Percentiles rank a stretch among this genome's conserved stretches.
Conservation (phyloP, 1,139 yeast genomes). For the Zygosaccharomyces sapae region DNA sequence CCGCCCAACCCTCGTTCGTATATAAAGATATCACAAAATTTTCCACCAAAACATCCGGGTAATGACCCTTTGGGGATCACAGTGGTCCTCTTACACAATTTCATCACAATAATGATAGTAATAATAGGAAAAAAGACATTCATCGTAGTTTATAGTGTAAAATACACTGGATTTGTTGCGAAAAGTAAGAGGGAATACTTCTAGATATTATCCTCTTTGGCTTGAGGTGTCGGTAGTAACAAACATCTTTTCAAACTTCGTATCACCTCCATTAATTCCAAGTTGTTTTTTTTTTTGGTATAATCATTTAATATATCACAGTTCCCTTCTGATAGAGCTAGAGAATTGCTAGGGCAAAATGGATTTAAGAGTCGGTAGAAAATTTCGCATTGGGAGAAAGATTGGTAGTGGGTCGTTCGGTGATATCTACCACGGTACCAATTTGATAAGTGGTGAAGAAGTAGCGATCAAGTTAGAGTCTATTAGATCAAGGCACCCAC, state of each 20-base stretch:
- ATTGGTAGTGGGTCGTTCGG: constrained; percentile 98
- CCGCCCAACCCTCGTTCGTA: not conserved
- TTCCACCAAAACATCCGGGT: not conserved
- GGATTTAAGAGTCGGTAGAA: constrained; percentile 92
- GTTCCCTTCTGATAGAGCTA: not conserved
- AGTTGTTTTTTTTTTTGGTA: not conserved
- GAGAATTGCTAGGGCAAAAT: constrained; percentile 12
- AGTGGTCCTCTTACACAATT: not conserved
- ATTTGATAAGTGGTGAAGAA: constrained; percentile 92
- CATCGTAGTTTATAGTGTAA: not conserved
- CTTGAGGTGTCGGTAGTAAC: too few relatives aligned
- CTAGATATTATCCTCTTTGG: too few relatives aligned
- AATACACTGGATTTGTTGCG: not conserved
- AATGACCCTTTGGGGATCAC: not conserved
- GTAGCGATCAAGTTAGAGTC: constrained; percentile 95
- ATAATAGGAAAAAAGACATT: not conserved
- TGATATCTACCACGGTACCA: constrained; percentile 89
- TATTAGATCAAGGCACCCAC: constrained; percentile 90
- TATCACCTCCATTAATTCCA: not conserved
- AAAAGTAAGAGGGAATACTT: not conserved
- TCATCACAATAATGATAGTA: not conserved
- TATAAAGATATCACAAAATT: not conserved
- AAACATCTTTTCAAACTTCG: too few relatives aligned
- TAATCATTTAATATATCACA: not conserved
- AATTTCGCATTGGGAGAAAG: constrained; percentile 90